phyloP scores from a whole-genome alignment of 2,329 filamentous ascomycete species.

The Lasiodiplodia theobromae region DNA sequence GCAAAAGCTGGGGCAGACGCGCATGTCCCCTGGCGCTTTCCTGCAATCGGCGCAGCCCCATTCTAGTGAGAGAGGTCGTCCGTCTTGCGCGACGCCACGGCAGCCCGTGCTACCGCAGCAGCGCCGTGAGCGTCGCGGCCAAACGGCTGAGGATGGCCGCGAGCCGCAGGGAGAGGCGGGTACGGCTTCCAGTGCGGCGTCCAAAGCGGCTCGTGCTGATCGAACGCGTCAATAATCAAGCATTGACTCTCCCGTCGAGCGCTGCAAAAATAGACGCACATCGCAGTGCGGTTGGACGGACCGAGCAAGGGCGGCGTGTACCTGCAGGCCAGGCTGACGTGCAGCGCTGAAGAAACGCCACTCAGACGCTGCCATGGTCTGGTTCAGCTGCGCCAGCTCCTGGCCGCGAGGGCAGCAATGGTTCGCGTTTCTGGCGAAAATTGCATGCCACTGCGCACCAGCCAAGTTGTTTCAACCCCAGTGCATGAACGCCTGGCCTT shows the following conservation, averaged over 20 bases:
- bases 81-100: background rate
- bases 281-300: background rate
- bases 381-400: background rate
- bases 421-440: background rate
- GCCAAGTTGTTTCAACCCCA: background rate
- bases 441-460: background rate
- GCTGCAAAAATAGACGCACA: conserved; percentile 4
- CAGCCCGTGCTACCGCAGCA: background rate
- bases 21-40: conserved; percentile 22
- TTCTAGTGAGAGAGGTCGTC: background rate
- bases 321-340: conserved; percentile 11
- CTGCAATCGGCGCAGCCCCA: conserved; percentile 4
- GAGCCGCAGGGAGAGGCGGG: background rate
- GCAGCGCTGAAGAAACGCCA: background rate
- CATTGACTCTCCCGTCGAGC: background rate
- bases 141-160: background rate
- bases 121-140: no score
- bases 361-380: background rate
- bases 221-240: conserved; percentile 21
- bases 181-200: background rate
- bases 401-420: background rate
- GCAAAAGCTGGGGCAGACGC: background rate
- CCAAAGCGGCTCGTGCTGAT: conserved; percentile 10
- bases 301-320: background rate
- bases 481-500: background rate